Evolutionary conservation across 108 stramenopile species (phyloP), one percentile per base, ranked within the genome.

Genomic region (Chaetoceros tenuissimus): DNA sequence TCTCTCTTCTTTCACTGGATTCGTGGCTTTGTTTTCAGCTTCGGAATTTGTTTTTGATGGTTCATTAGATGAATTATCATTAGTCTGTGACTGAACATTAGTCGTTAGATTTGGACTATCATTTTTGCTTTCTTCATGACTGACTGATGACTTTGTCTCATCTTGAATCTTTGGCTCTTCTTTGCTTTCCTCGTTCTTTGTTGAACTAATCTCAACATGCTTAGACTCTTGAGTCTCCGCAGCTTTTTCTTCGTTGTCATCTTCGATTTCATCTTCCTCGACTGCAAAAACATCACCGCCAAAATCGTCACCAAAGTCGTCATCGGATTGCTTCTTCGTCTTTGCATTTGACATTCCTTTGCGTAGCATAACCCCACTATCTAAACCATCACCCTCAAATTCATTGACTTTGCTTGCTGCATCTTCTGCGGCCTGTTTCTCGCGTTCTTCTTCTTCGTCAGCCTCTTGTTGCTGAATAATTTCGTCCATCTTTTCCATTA

Each of bases 281-380:
- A 90, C 84, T 48, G 82, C 89, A 68, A 91, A 91, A 7, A 91
- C 89, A 58, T 91, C 89, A 17, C 89, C 89, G 24, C 89, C 89
- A 71, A 91, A 91, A 28, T 80, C 80, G 56, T 80, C 82, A 17
- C 77, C 81, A 59, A 80, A 78, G 46, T 84, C 87, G 21, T 73
- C 68, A 1, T 71, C 51, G 17, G 47, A 48, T 48, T 66, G 74
- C 28, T 56, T 65, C 0, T 53, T 61, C 10, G 49, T 56, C 18
- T 72, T 53, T 40, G 75, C 57, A 51, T 72, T 64, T n/a, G 53
- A 44, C 40, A 57, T 34, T 28, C 69, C 67, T 49, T 66, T 70
- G 18, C 79, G 68, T 16, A 84, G 65, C 44, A 84, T 55, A 29
- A 77, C 70, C 22, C 82, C 83, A 47, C 77, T 77, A 28, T 85